Conservation (phyloP, 176 grass and related monocot genomes). For the Rhynchospora pubera region DNA sequence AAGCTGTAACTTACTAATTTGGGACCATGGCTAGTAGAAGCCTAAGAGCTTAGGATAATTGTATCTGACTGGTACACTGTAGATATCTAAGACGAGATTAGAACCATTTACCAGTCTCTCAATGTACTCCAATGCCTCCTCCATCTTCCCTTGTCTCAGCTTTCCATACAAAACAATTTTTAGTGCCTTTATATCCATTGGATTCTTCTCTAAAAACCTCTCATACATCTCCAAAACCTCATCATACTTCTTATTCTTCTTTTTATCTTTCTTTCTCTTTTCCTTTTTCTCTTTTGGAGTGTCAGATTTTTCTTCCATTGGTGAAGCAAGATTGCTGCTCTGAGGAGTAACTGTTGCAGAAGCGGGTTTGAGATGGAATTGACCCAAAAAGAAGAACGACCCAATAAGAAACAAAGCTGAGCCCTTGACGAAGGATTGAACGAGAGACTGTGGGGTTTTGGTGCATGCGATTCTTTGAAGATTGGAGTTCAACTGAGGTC, state of each 20-base stretch:
- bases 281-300: background rate
- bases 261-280: background rate
- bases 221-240: conserved; percentile 50
- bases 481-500: background rate
- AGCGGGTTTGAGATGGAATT: conserved; percentile 8
- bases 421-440: background rate
- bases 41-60: background rate
- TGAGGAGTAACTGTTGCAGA: background rate
- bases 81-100: background rate
- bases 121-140: conserved; percentile 43
- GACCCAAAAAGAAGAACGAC: background rate
- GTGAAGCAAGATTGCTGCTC: background rate
- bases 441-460: background rate
- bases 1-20: background rate
- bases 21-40: background rate
- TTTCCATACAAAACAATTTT: conserved; percentile 65
- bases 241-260: conserved; percentile 20
- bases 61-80: background rate
- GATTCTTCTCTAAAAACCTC: conserved; percentile 40
- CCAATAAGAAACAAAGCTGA: background rate
- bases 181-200: conserved; percentile 52
- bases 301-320: conserved; percentile 11
- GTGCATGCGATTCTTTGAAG: background rate
- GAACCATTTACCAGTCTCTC: conserved; percentile 33
- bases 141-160: conserved; percentile 60